Base-by-base conservation (phyloP, 2,329 filamentous ascomycete genomes). In the Cryphonectria naterciae region DNA sequence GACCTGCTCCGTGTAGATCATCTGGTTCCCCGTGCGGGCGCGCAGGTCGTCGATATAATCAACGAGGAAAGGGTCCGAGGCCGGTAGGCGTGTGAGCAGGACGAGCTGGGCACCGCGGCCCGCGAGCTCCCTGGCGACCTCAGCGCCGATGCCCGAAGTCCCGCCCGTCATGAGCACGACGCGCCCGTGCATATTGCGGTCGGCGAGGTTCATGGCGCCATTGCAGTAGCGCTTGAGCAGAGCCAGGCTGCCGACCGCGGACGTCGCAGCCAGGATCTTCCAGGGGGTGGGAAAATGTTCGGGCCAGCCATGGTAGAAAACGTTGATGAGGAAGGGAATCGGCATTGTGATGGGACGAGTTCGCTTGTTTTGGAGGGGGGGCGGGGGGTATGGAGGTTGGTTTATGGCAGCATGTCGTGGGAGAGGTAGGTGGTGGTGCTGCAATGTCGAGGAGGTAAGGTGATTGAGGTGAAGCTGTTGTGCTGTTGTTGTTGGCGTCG, bases 1-100 rank as follows among this genome's bases (percentile, higher is more conserved):
- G 76, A 97, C 94, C 81, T 97, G 93, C 81, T 99, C 96, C 72
- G 96, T 94, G 77, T 97, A 98, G 75, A 99, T 93, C 77, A 99
- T 86, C 71, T 95, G 86, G 82, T 98, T 98, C 43, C 88, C 87
- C 10, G 94, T 93, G 68, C 87, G 85, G 39, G 87, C 84, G 69
- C 97, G 92, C 58, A 99, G 81, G 79, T 98, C 95, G 75, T 97
- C 91, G 76, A 99, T 93, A 81, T 93, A 97, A 77, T 99, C 96
- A 77, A 93, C 91, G 13, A 98, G 88, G 81, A 98, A 98, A 17
- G 94, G 89, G 79, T 99, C 95, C 52, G 89, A 89, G 17, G 93
- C 88, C 39, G 93, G 86, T 76, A 95, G 89, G 74, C 93, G 93
- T 7, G 95, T 97, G 66, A 99, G 89, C 60, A 99, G 90, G 71